Percentiles rank a stretch among this genome's conserved stretches.
phyloP scores from a whole-genome alignment of 1,284 basidiomycete species.

The Neonothopanus nambi region DNA sequence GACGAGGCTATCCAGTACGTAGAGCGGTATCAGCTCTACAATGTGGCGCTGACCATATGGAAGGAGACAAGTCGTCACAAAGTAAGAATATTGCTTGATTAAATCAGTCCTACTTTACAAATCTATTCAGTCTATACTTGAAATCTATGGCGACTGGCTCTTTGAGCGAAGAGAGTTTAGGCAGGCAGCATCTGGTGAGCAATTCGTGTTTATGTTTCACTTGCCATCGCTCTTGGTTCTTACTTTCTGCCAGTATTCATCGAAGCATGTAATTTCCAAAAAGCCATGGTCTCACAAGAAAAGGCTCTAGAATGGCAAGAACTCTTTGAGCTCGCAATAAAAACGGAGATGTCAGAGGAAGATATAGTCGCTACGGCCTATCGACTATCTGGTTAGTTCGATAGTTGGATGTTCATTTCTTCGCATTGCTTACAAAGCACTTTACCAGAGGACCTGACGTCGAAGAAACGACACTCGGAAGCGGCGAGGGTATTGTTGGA shows the following conservation, averaged over 20 bases:
- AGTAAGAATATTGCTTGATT: conserved; percentile 39
- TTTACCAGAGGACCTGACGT: conserved; percentile 78
- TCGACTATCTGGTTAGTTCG: conserved; percentile 68
- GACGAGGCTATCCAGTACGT: conserved; percentile 82
- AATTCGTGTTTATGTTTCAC: conserved; percentile 7
- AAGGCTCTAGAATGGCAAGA: conserved; percentile 88
- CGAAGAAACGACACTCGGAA: conserved; percentile 79
- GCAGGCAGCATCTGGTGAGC: conserved; percentile 81
- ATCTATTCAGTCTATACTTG: conserved; percentile 54
- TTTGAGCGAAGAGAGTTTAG: conserved; percentile 82
- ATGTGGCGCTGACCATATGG: conserved; percentile 76
- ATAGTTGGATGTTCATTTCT: neutral
- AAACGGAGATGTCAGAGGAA: conserved; percentile 43
- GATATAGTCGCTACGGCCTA: conserved; percentile 66
- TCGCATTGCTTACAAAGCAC: conserved; percentile 55
- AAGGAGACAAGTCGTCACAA: conserved; percentile 60
- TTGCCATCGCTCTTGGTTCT: neutral
- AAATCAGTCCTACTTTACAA: conserved; percentile 7
- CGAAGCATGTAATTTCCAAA: conserved; percentile 59
- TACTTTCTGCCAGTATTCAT: conserved; percentile 59
- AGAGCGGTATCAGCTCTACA: conserved; percentile 78
- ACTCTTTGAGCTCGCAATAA: conserved; percentile 78
- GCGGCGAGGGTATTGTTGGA: conserved; percentile 86
- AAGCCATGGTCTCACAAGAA: conserved; percentile 86
- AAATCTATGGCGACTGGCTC: conserved; percentile 86